phyloP scores from a whole-genome alignment of 306 rosid genomes.

The Vachellia pachyceras region DNA sequence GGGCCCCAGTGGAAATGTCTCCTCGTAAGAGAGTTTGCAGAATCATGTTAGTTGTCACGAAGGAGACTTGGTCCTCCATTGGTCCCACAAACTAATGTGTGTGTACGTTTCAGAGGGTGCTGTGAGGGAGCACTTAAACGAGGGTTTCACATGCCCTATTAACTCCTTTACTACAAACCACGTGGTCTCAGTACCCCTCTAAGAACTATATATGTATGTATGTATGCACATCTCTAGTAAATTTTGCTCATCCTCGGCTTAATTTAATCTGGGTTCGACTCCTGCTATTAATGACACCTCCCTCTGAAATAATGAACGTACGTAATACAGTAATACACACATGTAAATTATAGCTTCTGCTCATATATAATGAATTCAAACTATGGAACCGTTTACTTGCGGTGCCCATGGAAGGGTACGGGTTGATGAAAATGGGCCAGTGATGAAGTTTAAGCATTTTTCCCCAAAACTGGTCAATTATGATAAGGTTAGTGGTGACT shows the following conservation, averaged over 20 bases:
- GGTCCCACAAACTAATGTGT: conserved; percentile 48
- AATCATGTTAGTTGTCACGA: conserved; percentile 84
- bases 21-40: conserved; percentile 49
- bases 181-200: conserved; percentile 47
- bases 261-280: too few species aligned
- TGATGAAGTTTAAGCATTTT: neutral
- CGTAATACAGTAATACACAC: neutral
- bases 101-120: conserved; percentile 47
- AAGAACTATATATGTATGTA: conserved; percentile 13
- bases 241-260: too few species aligned
- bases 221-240: too few species aligned
- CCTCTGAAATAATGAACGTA: neutral
- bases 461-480: neutral
- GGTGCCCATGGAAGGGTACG: neutral
- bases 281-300: neutral
- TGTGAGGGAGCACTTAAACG: conserved; percentile 61
- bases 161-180: conserved; percentile 75
- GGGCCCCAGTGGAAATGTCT: conserved; percentile 67
- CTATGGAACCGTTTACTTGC: conserved; percentile 18
- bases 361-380: neutral
- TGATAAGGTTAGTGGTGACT: conserved; percentile 40
- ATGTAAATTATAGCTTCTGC: neutral
- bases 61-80: too few species aligned
- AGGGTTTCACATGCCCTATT: conserved; percentile 81
- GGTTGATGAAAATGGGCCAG: neutral